Evolutionary conservation across 1,284 basidiomycete genomes (phyloP).

Genomic region (Anthracocystis setariae): DNA sequence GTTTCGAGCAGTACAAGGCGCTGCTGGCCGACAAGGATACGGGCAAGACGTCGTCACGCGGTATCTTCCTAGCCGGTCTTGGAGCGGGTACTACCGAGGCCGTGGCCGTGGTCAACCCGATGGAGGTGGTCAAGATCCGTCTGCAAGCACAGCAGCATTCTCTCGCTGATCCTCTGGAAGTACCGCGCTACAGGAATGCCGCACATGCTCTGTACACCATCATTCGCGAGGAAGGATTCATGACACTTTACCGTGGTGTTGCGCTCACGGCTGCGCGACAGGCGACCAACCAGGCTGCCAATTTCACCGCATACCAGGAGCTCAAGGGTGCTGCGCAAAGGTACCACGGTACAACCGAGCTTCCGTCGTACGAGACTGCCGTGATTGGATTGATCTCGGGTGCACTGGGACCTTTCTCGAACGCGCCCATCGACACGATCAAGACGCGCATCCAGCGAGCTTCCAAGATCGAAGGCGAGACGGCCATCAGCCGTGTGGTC

Average conservation of each 20-base stretch:
- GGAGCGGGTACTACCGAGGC: slow-evolving; percentile 89
- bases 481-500: slow-evolving; percentile 77
- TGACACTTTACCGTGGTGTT: slow-evolving; percentile 91
- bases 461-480: slow-evolving; percentile 79
- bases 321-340: slow-evolving; percentile 83
- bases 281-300: slow-evolving; percentile 98
- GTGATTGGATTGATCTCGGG: slow-evolving; percentile 92
- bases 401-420: slow-evolving; percentile 94
- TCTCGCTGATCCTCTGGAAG: slow-evolving; percentile 91
- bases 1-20: slow-evolving; percentile 93
- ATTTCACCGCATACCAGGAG: slow-evolving; percentile 98
- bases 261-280: slow-evolving; percentile 89
- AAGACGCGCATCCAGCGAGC: slow-evolving; percentile 88
- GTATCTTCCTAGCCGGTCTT: slow-evolving; percentile 86
- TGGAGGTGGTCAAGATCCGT: slow-evolving; percentile 99
- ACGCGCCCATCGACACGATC: slow-evolving; percentile 96
- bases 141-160: slow-evolving; percentile 98
- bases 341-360: slow-evolving; percentile 73
- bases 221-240: slow-evolving; percentile 87
- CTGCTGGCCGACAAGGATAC: slow-evolving; percentile 80
- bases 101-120: slow-evolving; percentile 92
- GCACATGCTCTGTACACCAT: slow-evolving; percentile 96
- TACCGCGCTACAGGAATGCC: slow-evolving; percentile 93
- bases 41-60: slow-evolving; percentile 78
- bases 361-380: slow-evolving; percentile 90